phyloP scores from a whole-genome alignment of 1,284 basidiomycete genomes.

The Microbotryomycetes sp. region DNA sequence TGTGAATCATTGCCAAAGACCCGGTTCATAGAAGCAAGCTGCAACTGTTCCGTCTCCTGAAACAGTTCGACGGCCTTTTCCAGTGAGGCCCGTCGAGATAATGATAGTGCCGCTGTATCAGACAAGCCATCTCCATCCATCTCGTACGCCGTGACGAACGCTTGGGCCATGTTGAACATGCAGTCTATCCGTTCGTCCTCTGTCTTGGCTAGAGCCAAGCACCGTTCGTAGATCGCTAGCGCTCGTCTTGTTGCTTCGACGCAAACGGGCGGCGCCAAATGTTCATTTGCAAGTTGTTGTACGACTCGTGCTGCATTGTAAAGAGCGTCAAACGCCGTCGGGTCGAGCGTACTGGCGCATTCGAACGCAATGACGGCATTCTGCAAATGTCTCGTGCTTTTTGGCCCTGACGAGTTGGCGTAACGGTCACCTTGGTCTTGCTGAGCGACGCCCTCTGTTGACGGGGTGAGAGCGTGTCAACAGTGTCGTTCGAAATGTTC shows the following conservation, averaged over 20 bases:
- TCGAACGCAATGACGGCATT: slow-evolving; percentile 19
- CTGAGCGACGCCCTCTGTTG: slow-evolving; percentile 23
- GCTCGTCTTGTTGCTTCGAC: slow-evolving; percentile 8
- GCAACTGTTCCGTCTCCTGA: slow-evolving; percentile 18
- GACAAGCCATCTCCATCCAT: slow-evolving; percentile 4
- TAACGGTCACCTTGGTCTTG: slow-evolving; percentile 29
- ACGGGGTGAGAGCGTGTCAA: not conserved
- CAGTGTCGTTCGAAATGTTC: not conserved
- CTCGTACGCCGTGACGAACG: slow-evolving; percentile 12
- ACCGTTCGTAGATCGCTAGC: slow-evolving; percentile 8
- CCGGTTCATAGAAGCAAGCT: slow-evolving; percentile 13
- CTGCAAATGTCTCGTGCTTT: slow-evolving; percentile 14
- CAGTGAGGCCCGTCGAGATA: not conserved
- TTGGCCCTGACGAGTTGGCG: slow-evolving; percentile 7
- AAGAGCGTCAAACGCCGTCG: slow-evolving; percentile 15
- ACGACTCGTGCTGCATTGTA: slow-evolving; percentile 25
- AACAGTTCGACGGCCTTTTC: slow-evolving; percentile 18
- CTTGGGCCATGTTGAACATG: slow-evolving; percentile 26
- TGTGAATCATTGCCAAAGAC: not conserved
- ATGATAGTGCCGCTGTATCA: not conserved
- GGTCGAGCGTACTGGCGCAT: slow-evolving; percentile 5
- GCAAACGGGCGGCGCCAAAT: slow-evolving; percentile 4
- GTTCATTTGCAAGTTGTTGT: slow-evolving; percentile 18
- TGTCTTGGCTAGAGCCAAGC: slow-evolving; percentile 2
- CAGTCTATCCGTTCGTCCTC: slow-evolving; percentile 17